phyloP scores from a whole-genome alignment of 176 grass and related monocot species.

The Triticum monococcum region DNA sequence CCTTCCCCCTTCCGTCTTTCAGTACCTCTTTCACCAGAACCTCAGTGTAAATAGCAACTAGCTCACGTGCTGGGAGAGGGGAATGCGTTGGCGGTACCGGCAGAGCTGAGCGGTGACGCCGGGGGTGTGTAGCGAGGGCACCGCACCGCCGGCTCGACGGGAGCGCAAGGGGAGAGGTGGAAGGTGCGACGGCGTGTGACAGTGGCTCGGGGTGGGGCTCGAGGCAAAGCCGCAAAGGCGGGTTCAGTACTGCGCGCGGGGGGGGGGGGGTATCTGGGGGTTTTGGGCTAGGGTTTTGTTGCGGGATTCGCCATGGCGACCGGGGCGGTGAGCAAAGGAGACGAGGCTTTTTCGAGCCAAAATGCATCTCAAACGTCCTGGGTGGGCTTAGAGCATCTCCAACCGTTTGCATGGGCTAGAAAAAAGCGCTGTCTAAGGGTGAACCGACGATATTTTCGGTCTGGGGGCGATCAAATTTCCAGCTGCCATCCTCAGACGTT shows the following conservation, averaged over 20 bases:
- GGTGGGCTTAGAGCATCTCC: no score
- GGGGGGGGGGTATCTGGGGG: not conserved
- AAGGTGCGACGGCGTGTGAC: not conserved
- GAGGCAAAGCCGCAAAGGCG: not conserved
- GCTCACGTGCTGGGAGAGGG: not conserved
- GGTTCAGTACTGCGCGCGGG: not conserved
- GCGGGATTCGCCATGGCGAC: not conserved
- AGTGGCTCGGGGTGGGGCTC: not conserved
- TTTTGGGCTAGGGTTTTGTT: constrained; percentile 8
- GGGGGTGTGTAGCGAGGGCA: not conserved
- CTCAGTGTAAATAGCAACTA: no score
- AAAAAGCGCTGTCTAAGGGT: no score
- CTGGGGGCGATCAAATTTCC: no score
- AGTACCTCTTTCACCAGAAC: no score
- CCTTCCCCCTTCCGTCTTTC: no score
- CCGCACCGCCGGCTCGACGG: not conserved
- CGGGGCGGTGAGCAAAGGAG: no score
- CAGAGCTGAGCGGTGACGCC: not conserved
- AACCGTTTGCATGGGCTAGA: no score
- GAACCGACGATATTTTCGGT: no score
- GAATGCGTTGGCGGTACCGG: not conserved
- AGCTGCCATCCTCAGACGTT: no score
- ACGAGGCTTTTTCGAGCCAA: no score
- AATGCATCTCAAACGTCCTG: no score
- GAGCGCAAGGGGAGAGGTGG: not conserved